Evolutionary conservation across 768 basidiomycete species (phyloP).

Genomic region (Kwoniella sp.): DNA sequence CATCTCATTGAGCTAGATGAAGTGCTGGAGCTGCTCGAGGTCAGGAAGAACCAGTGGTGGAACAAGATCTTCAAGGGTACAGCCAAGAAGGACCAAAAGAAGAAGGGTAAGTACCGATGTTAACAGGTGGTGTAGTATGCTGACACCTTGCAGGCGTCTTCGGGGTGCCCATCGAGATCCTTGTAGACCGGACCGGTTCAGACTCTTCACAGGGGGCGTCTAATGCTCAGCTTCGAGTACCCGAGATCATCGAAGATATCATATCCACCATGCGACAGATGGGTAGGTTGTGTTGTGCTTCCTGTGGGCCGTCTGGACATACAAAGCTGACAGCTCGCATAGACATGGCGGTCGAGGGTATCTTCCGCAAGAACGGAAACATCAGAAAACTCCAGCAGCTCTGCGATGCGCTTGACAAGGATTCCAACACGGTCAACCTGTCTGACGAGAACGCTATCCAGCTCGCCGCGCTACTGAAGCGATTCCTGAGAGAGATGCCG

Average conservation of each 20-base stretch:
- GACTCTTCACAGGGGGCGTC: constrained; percentile 87
- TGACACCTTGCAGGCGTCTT: constrained; percentile 80
- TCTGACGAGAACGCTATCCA: constrained; percentile 95
- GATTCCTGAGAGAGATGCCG: constrained; percentile 91
- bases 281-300: constrained; percentile 60
- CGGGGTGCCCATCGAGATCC: constrained; percentile 81
- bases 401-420: constrained; percentile 89
- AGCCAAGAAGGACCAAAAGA: constrained; percentile 73
- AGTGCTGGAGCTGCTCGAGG: constrained; percentile 83
- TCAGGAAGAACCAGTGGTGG: constrained; percentile 92
- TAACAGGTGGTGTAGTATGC: not conserved
- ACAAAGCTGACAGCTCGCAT: constrained; percentile 1
- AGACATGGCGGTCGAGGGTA: constrained; percentile 99
- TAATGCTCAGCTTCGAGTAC: constrained; percentile 74
- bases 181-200: constrained; percentile 91
- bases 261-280: constrained; percentile 98
- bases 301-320: not conserved
- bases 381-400: constrained; percentile 87
- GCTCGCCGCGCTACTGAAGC: constrained; percentile 91
- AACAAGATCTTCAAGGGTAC: constrained; percentile 83
- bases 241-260: constrained; percentile 97
- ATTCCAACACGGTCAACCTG: constrained; percentile 83
- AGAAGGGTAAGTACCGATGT: constrained; percentile 64
- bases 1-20: constrained; percentile 73
- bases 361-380: constrained; percentile 97